These are phyloP conservation scores for Beauveria rudraprayagi DNA, from an alignment of 2,329 filamentous ascomycete genomes.

Conservation along the genomic window DNA sequence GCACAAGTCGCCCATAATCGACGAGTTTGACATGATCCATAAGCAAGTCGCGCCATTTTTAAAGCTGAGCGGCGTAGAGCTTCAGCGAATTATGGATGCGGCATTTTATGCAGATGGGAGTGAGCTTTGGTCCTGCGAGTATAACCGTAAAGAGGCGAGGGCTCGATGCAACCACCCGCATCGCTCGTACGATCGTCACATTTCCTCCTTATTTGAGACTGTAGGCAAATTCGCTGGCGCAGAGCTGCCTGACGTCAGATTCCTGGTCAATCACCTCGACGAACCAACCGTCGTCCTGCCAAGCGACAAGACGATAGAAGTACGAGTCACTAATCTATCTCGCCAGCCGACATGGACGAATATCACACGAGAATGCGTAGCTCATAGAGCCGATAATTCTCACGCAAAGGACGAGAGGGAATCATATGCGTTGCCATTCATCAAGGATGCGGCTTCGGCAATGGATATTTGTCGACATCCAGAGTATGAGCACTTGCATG, in stretches of 20 bases:
- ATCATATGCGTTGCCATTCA: constrained; percentile 27
- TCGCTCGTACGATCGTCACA: constrained; percentile 26
- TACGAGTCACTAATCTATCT: constrained; percentile 22
- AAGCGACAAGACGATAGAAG: background rate
- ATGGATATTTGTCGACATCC: constrained; percentile 37
- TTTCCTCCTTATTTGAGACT: constrained; percentile 23
- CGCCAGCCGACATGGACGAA: constrained; percentile 22
- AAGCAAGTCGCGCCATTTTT: constrained; percentile 33
- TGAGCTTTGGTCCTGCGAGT: constrained; percentile 32
- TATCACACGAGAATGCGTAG: constrained; percentile 23
- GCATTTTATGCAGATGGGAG: constrained; percentile 18
- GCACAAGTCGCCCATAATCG: constrained; percentile 37
- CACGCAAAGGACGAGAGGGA: constrained; percentile 9
- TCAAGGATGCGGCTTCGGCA: constrained; percentile 20
- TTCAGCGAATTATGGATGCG: constrained; percentile 21
- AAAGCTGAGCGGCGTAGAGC: constrained; percentile 27
- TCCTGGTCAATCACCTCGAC: constrained; percentile 41
- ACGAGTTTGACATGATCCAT: constrained; percentile 40
- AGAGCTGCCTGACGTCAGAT: constrained; percentile 28
- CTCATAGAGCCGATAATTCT: background rate
- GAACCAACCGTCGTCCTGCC: constrained; percentile 35
- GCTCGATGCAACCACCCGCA: constrained; percentile 27
- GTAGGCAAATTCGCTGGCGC: constrained; percentile 20
- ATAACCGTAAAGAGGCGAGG: constrained; percentile 17
- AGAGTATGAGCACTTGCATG: constrained; percentile 35